Conservation (phyloP, 805 yeast genomes). For the Blastobotrys parvus region DNA sequence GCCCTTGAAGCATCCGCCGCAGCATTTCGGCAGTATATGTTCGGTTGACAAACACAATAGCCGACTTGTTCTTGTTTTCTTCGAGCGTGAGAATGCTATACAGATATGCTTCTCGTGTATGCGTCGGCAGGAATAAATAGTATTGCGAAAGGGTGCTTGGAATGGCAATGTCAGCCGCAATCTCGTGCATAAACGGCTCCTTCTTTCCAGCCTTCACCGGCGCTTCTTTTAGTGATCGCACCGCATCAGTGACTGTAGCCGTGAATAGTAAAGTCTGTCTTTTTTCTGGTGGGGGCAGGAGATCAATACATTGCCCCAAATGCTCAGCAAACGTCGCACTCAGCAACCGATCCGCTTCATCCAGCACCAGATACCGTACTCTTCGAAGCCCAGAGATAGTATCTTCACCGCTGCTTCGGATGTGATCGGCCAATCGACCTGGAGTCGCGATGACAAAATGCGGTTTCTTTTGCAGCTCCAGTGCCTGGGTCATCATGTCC, state of each 20-base stretch:
- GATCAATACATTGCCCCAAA: conserved; percentile 59
- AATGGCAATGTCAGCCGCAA: conserved; percentile 65
- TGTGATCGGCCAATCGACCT: conserved; percentile 90
- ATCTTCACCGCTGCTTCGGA: conserved; percentile 80
- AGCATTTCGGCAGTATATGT: conserved; percentile 85
- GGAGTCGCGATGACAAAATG: conserved; percentile 97
- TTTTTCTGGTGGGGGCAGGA: conserved; percentile 58
- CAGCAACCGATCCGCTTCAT: conserved; percentile 91
- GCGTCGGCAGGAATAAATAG: conserved; percentile 73
- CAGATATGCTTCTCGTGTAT: conserved; percentile 84
- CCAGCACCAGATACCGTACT: conserved; percentile 75
- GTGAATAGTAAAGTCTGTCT: conserved; percentile 90
- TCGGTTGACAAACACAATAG: conserved; percentile 84
- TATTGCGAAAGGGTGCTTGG: conserved; percentile 61
- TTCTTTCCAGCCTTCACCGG: conserved; percentile 47
- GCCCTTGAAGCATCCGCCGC: conserved; percentile 60
- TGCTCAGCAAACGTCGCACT: conserved; percentile 79
- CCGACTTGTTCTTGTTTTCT: conserved; percentile 56
- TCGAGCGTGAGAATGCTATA: conserved; percentile 58
- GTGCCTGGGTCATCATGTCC: conserved; percentile 82
- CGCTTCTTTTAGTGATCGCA: conserved; percentile 63
- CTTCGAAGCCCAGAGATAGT: conserved; percentile 71
- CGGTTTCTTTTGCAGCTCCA: conserved; percentile 73
- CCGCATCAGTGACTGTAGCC: conserved; percentile 93
- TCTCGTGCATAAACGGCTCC: conserved; percentile 65